A percentile compares a stretch with the other conserved stretches of the same genome.
phyloP scores from a whole-genome alignment of 1,284 basidiomycete species.

The Boletellus dicymbophilus region DNA sequence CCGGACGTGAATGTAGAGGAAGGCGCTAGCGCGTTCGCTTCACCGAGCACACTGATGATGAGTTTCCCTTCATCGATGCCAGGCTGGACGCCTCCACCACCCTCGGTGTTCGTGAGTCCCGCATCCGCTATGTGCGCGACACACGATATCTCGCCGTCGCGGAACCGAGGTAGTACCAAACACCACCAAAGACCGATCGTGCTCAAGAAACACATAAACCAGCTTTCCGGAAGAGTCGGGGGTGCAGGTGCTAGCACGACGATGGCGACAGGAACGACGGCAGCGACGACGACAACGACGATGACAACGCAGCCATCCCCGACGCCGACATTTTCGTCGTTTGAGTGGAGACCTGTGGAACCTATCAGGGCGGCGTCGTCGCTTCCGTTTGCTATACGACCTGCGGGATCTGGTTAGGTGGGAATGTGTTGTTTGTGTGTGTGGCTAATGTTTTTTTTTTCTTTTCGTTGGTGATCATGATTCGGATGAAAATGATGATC shows the following conservation, averaged over 20 bases:
- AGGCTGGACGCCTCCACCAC: conserved; percentile 20
- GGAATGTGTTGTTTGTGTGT: too few relatives aligned
- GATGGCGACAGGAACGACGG: too few relatives aligned
- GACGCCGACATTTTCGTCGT: too few relatives aligned
- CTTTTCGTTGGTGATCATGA: too few relatives aligned
- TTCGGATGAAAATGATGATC: too few relatives aligned
- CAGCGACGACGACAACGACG: conserved; percentile 26
- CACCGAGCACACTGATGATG: conserved; percentile 21
- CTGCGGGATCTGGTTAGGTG: conserved; percentile 16
- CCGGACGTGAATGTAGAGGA: too few relatives aligned
- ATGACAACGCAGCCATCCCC: conserved; percentile 35
- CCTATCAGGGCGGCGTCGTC: conserved; percentile 37
- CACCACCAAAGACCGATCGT: conserved; percentile 45
- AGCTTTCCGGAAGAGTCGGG: too few relatives aligned
- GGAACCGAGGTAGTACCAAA: conserved; percentile 33
- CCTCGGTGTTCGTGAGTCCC: conserved; percentile 15
- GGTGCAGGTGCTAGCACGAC: too few relatives aligned
- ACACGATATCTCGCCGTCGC: conserved; percentile 28
- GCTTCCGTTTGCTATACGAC: conserved; percentile 34
- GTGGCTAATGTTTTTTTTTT: too few relatives aligned
- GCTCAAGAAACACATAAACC: conserved; percentile 41
- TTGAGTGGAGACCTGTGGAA: conserved; percentile 70
- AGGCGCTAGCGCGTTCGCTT: too few relatives aligned
- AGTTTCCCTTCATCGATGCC: conserved; percentile 23
- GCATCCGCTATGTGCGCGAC: too few relatives aligned